These are phyloP conservation scores for Lactarius trivialis DNA, from an alignment of 768 basidiomycete genomes.

Conservation along the genomic window DNA sequence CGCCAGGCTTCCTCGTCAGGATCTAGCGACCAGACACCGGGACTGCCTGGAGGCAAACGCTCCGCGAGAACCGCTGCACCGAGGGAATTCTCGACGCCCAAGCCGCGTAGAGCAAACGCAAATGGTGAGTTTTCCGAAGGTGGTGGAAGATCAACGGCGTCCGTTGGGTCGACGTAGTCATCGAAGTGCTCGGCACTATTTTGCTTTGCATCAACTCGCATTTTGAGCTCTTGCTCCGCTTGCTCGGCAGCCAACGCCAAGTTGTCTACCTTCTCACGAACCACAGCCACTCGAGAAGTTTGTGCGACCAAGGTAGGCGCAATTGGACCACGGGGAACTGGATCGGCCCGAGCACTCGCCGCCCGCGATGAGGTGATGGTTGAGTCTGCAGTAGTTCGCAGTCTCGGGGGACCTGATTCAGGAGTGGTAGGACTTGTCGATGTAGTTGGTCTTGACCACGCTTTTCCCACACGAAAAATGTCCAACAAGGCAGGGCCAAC, in stretches of 20 bases:
- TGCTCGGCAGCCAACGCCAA: conserved; percentile 64
- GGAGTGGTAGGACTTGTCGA: conserved; percentile 39
- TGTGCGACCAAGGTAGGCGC: conserved; percentile 12
- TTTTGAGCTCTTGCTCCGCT: conserved; percentile 65
- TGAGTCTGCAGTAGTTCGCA: conserved; percentile 25
- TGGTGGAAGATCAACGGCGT: conserved; percentile 71
- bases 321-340: conserved; percentile 23
- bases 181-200: conserved; percentile 39
- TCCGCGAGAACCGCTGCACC: conserved; percentile 74
- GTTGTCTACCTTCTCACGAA: conserved; percentile 75
- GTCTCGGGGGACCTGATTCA: conserved; percentile 22
- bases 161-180: conserved; percentile 76
- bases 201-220: conserved; percentile 43
- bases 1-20: conserved; percentile 65
- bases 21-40: conserved; percentile 51
- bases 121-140: conserved; percentile 65
- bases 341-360: conserved; percentile 23
- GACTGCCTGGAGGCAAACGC: conserved; percentile 56
- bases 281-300: conserved; percentile 58
- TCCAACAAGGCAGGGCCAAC: conserved; percentile 57
- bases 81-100: conserved; percentile 69
- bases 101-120: conserved; percentile 59
- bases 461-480: conserved; percentile 61
- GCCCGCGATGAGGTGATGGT: conserved; percentile 16
- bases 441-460: conserved; percentile 55